Evolutionary conservation across 345 rosid species (phyloP).

Genomic region (Acer negundo): DNA sequence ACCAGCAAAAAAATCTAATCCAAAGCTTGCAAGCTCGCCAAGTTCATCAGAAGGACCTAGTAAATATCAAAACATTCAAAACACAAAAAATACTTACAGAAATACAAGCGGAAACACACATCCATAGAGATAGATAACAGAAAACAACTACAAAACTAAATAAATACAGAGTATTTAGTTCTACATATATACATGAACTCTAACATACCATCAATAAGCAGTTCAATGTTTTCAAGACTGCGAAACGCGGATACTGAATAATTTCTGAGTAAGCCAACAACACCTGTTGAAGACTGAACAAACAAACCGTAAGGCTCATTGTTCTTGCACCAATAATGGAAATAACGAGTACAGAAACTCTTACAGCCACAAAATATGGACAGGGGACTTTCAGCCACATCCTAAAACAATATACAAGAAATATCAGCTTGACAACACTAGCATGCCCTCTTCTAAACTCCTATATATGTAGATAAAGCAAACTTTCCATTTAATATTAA

Average conservation of each 20-base stretch:
- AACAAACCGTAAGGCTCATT: slow-evolving; percentile 71
- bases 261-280: slow-evolving; percentile 78
- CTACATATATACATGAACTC: slow-evolving; percentile 13
- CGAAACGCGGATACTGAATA: slow-evolving; percentile 77
- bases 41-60: slow-evolving; percentile 61
- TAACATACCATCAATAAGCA: slow-evolving; percentile 63
- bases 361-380: slow-evolving; percentile 72
- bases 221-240: slow-evolving; percentile 62
- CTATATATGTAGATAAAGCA: slow-evolving; percentile 1
- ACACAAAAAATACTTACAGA: not conserved
- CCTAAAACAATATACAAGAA: slow-evolving; percentile 45
- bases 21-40: slow-evolving; percentile 40
- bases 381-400: slow-evolving; percentile 49
- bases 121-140: not conserved
- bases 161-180: slow-evolving; percentile 1
- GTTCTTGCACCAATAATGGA: slow-evolving; percentile 78
- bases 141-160: slow-evolving; percentile 4
- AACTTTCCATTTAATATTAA: not conserved
- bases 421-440: slow-evolving; percentile 28
- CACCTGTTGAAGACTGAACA: slow-evolving; percentile 55
- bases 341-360: slow-evolving; percentile 68
- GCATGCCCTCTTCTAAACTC: slow-evolving; percentile 14
- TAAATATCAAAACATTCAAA: slow-evolving; percentile 16
- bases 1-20: slow-evolving; percentile 44
- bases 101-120: not conserved